These are phyloP conservation scores for Mortierella antarctica DNA, from an alignment of 192 early-diverging fungal species.

Conservation along the genomic window DNA sequence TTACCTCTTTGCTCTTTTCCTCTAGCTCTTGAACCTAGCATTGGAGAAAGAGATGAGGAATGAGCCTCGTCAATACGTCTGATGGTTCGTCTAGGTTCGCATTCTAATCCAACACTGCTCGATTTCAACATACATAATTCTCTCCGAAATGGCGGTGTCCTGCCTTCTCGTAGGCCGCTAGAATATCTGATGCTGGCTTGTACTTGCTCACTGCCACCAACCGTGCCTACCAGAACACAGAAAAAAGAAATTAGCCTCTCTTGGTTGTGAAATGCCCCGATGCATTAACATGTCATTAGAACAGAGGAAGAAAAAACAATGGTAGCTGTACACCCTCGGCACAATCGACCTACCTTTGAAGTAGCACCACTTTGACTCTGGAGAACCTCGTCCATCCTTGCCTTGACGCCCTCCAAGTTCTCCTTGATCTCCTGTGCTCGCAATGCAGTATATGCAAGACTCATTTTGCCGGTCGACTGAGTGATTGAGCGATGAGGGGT, in stretches of 20 bases:
- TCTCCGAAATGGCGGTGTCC: slow-evolving; percentile 98
- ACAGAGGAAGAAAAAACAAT: background rate
- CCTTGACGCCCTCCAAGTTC: slow-evolving; percentile 15
- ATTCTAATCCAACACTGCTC: background rate
- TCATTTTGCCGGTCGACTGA: slow-evolving; percentile 5
- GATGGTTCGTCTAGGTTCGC: too few relatives aligned
- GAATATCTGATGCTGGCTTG: slow-evolving; percentile 86
- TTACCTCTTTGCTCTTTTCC: slow-evolving; percentile 82
- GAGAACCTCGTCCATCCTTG: slow-evolving; percentile 13
- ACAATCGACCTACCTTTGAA: background rate
- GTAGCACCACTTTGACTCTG: slow-evolving; percentile 8
- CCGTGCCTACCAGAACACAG: slow-evolving; percentile 51
- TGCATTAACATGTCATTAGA: background rate
- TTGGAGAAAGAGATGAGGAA: background rate
- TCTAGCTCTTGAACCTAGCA: slow-evolving; percentile 90
- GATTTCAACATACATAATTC: slow-evolving; percentile 79
- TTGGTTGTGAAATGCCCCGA: background rate
- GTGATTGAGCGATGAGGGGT: too few relatives aligned
- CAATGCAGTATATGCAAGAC: slow-evolving; percentile 16
- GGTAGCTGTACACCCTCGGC: background rate
- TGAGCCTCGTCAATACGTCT: background rate
- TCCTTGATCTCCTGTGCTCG: slow-evolving; percentile 36
- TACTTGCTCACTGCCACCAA: slow-evolving; percentile 96
- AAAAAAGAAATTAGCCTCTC: background rate
- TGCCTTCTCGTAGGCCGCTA: slow-evolving; percentile 74